Evolutionary conservation across 306 rosid genomes (phyloP), one percentile per base, ranked within the genome.

Genomic region (Inga oerstediana): DNA sequence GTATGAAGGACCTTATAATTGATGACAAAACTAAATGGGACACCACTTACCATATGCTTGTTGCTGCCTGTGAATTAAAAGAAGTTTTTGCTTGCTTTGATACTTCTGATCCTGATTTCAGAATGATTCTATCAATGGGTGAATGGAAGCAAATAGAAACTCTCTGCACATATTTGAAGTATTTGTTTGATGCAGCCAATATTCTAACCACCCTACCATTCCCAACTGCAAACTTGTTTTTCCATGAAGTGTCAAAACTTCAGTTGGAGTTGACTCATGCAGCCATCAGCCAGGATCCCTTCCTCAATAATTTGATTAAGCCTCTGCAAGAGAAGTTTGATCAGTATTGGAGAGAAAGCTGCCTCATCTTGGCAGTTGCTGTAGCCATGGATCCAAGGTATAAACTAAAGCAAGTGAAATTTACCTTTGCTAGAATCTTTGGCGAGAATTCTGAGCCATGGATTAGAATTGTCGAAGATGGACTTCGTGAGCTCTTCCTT

Each of bases 301-400:
- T 92, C 67, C 85, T 92, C 70, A 85, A 87, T 80, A 87, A 84
- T 77, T 79, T 93, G 84, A 84, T 85, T 81, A 88, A 80, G 54
- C 98, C 99, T 78, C 80, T 96, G 82, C 84, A 87, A 72, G 91
- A 90, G 73, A 90, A 59, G 72, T 96, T 96, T 62, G 97, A 96
- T 79, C 86, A 77, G 67, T 96, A 96, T 83, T 96, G 99, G 99
- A 91, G 88, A 83, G 92, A 89, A 45, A 90, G 90, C 81, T 93
- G 97, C 82, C 88, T 91, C 74, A 83, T 91, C 86, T 85, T 96
- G 77, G 97, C 98, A 39, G 82, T 87, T 84, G 94, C 99, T 46
- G 94, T 89, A 10, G 91, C 89, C 39, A 82, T 96, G 97, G 99
- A 96, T 78, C 99, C 99, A 1, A 89, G 97, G 84, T 91, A 89